Base-by-base conservation (phyloP, 371 early-diverging fungal species). In the Mucor sp. region DNA sequence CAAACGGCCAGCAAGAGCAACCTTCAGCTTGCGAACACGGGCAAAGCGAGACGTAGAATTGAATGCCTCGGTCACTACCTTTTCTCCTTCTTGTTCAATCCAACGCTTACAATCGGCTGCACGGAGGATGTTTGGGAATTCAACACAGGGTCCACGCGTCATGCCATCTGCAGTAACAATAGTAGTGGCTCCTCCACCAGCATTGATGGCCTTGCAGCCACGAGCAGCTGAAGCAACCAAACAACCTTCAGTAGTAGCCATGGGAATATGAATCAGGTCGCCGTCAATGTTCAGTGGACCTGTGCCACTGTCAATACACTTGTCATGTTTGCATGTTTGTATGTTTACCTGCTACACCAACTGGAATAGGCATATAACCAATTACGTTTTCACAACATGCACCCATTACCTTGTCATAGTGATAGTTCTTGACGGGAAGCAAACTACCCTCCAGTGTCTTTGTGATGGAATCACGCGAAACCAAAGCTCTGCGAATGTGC, bases 331-430 rank as follows among this genome's bases (percentile, higher is more conserved):
- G 23, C 8, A n/a, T 50, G 25, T 50, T 50, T 50, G 12, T 50
- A 3, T 50, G 50, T 15, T 50, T 50, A 12, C 83, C 77, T 25
- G 97, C 97, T 64, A 96, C 87, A 63, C 99, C 99, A 3, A 98
- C 88, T 5, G 99, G 99, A 32, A 98, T 74, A 25, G 97, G 98
- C 84, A 94, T 85, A 70, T 96, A 94, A 50, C 99, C 99, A 74
- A 98, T 89, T 7, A 98, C 97, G 78, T 98, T 98, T 77, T 98
- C 99, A 74, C 98, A 98, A 83, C 98, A 97, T 63, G 92, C 91
- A 3, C 97, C 97, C 70, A 90, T 84, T 6, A 98, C 95, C 69
- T 90, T 90, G 71, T 89, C 81, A 79, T 97, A 98, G 72, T 95
- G 94, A 69, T 95, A 97, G 74, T 93, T 87, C 58, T 90, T 78